Evolutionary conservation across 306 rosid genomes (phyloP), one percentile per base, ranked within the genome.

Genomic region (Rosa multiflora): DNA sequence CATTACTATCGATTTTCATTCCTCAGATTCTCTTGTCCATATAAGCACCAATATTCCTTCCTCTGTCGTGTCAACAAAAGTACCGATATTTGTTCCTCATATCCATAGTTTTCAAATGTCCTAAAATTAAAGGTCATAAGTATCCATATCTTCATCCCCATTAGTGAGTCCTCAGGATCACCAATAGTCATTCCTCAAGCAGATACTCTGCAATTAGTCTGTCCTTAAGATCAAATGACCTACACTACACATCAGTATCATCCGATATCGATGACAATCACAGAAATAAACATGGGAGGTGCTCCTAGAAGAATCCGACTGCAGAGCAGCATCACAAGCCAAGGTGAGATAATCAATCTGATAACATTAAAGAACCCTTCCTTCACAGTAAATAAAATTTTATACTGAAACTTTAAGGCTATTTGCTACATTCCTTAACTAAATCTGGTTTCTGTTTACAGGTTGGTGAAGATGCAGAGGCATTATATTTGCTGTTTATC

Each of bases 331-430:
- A 71, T 48, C 43, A 26, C 23, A 46, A 63, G 58, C 75, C 76
- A 84, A 85, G 94, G 92, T 88, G 76, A 90, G 90, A 76, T 73
- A 70, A 73, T 73, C 48, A 63, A 64, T 77, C 52, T 55, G 62
- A 55, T 55, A 55, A 55, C 62, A 12, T 18, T 5, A 62, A 62
- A 62, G 46, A 69, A 59, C 26, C 47, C 44, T 76, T 59, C 80
- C 82, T 58, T 66, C 40, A 9, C 26, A 17, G 23, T 39, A 17
- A 4, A 67, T 67, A 35, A 39, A 61, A 53, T 35, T 20, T n/a
- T 81, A 64, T 29, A 52, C 76, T 17, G 53, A 80, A 69, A 61
- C 23, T n/a, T 23, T 21, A 15, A 9, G 35, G n/a, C 6, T 32
- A 42, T 13, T 84, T 47, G 9, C 37, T 48, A 18, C 29, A n/a